Conservation (phyloP, 345 rosid genomes). For the Murraya koenigii region DNA sequence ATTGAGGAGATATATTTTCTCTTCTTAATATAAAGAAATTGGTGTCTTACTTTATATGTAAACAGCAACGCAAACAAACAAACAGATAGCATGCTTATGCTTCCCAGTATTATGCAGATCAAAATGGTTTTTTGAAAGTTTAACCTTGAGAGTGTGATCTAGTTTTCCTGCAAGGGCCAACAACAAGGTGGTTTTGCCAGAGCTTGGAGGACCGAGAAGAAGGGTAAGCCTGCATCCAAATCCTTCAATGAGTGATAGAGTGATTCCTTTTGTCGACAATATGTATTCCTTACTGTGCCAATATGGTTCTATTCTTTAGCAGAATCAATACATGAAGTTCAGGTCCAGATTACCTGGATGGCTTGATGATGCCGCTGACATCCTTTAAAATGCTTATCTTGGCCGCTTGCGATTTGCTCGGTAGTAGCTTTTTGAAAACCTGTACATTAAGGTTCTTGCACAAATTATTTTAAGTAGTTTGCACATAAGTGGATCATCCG, state of each 20-base stretch:
- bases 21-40: no score
- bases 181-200: constrained; percentile 60
- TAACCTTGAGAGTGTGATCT: constrained; percentile 46
- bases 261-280: neutral
- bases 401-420: constrained; percentile 19
- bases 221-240: constrained; percentile 43
- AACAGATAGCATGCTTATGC: neutral
- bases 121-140: neutral
- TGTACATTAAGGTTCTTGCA: neutral
- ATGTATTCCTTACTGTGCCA: neutral
- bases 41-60: neutral
- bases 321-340: neutral
- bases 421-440: constrained; percentile 12
- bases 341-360: constrained; percentile 35
- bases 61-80: neutral
- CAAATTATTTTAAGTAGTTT: neutral
- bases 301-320: neutral
- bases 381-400: constrained; percentile 51
- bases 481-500: neutral
- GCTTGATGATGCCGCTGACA: constrained; percentile 62
- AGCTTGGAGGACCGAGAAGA: constrained; percentile 67
- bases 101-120: neutral
- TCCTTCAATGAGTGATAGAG: neutral
- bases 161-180: constrained; percentile 59
- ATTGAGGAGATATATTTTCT: no score